Percentiles rank a stretch among this genome's conserved stretches.
Conservation (phyloP, 441 rosid species). For the Rhodomyrtus psidioides region DNA sequence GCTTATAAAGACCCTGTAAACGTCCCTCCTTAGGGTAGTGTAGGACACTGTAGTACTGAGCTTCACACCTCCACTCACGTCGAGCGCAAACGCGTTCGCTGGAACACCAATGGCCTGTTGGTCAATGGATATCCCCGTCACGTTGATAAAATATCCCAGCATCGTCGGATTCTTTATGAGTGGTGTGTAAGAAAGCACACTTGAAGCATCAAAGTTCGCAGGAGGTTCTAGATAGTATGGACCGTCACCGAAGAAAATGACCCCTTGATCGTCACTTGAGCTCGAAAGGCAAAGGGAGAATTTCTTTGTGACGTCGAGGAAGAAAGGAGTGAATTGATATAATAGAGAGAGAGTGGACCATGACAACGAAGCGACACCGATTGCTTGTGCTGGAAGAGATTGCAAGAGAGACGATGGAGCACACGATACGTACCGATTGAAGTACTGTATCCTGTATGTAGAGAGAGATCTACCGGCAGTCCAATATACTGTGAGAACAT, state of each 20-base stretch:
- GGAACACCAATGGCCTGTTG: background rate
- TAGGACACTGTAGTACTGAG: slow-evolving; percentile 21
- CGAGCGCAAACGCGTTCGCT: slow-evolving; percentile 4
- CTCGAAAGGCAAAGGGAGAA: background rate
- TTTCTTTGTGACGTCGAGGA: background rate
- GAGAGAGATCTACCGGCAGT: background rate
- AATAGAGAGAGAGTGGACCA: background rate
- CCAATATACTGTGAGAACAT: background rate
- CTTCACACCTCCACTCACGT: slow-evolving; percentile 28
- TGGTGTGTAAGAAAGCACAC: background rate
- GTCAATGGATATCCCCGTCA: slow-evolving; percentile 14
- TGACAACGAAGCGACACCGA: background rate
- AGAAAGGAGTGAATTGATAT: background rate
- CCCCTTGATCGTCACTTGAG: background rate
- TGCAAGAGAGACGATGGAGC: background rate
- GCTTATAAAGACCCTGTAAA: slow-evolving; percentile 14
- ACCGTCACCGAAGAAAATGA: background rate
- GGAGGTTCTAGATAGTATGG: background rate
- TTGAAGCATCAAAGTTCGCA: background rate
- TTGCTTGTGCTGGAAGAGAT: background rate
- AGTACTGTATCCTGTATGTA: background rate
- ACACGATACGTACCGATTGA: background rate
- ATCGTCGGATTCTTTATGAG: slow-evolving; percentile 2
- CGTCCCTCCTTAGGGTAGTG: slow-evolving; percentile 24
- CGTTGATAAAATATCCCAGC: slow-evolving; percentile 16